Base-by-base conservation (phyloP, 345 rosid species). In the Brassica nigra region DNA sequence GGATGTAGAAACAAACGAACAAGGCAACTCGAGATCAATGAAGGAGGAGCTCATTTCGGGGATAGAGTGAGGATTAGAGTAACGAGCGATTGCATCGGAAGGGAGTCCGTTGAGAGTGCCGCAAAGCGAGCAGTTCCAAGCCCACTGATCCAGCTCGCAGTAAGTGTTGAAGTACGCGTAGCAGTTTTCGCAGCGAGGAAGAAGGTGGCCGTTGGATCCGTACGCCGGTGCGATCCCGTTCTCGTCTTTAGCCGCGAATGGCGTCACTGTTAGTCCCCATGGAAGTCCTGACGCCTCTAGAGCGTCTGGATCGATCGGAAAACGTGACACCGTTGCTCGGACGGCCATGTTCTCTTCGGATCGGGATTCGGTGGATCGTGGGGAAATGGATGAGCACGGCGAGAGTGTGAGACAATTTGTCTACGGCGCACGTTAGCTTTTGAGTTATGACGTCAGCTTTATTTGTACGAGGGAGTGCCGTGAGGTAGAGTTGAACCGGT, bases 111-210 rank as follows among this genome's bases (percentile, higher is more conserved):
- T 95, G 73, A 93, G 97, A 20, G 97, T 89, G 23, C 95, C 97
- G 73, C 98, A 95, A 49, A 91, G 95, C 49, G 97, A 73, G 83
- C 98, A 95, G 71, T 55, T 84, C 99, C 99, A 95, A 31, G 97
- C 92, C 99, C 99, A 93, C 71, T 93, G 93, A n/a, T 95, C 99
- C 63, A 95, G 88, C 52, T 91, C 95, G 66, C 99, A 89, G 80
- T 86, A 93, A 20, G 91, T 88, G 75, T 89, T 95, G 88, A 95
- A 95, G 90, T 95, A 93, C 1, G 90, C 98, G 75, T 88, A 95
- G 73, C 98, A 93, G 78, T 90, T 91, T 81, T 95, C 99, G 88
- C 97, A 93, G 62, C 98, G 87, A 62, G 99, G 99, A 11, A 95
- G 81, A 70, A 89, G 81, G 18, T 93, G 84, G 4, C 97, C 98